phyloP scores from a whole-genome alignment of 2,329 filamentous ascomycete species.

The Talaromyces sp. region DNA sequence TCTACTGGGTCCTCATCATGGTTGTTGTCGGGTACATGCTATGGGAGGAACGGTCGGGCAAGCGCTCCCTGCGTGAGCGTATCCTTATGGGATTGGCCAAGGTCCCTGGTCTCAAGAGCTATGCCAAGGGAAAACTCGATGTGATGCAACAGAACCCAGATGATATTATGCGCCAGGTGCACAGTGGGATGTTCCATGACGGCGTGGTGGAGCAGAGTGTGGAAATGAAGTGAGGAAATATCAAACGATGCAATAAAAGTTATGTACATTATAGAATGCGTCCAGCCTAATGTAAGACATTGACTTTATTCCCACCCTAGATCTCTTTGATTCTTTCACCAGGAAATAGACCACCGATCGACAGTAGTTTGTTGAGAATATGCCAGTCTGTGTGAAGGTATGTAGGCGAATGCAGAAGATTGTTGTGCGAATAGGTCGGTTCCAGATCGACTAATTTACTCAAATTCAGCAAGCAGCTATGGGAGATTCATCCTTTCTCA shows the following conservation, averaged over 20 bases:
- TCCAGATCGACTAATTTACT: no score
- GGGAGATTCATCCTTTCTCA: no score
- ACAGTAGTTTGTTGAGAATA: no score
- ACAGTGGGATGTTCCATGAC: conserved; percentile 9
- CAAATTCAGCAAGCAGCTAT: no score
- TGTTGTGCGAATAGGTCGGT: no score
- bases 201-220: not conserved
- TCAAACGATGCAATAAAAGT: not conserved
- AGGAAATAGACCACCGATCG: no score
- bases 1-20: conserved; percentile 77
- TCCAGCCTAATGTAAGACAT: no score
- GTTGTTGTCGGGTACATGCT: conserved; percentile 56
- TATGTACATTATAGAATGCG: not conserved
- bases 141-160: conserved; percentile 14
- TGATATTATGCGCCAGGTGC: conserved; percentile 17
- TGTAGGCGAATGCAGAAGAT: no score
- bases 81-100: conserved; percentile 18
- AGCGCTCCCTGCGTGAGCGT: conserved; percentile 18
- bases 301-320: no score
- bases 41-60: conserved; percentile 19
- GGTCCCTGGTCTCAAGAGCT: conserved; percentile 21
- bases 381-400: no score
- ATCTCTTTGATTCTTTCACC: no score
- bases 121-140: conserved; percentile 18
- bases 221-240: conserved; percentile 6